Base-by-base conservation (phyloP, 1,139 yeast genomes). In the Geotrichum fermentans region DNA sequence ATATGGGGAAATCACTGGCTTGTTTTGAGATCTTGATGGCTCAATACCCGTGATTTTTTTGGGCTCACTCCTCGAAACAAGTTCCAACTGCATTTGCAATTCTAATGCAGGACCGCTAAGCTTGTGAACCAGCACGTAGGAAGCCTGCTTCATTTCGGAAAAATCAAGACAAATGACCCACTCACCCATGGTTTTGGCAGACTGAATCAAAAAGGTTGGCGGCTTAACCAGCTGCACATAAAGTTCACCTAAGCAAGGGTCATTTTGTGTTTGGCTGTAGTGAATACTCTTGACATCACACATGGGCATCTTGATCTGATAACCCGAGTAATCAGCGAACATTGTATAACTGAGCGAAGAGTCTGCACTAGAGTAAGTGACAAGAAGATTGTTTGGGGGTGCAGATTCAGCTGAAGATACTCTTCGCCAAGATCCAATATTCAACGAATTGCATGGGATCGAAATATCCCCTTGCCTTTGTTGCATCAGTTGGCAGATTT, bases 351-450 rank as follows among this genome's bases (percentile, higher is more conserved):
- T 53, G 40, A 66, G 43, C 10, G 51, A 45, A 1, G 55, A 38
- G 17, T 58, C 62, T 1, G 52, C 22, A 2, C 62, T 59, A 3
- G 56, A 52, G 41, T 58, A 65, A 22, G 47, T 55, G 17, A 63
- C 57, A 3, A 52, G 50, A 10, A 66, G 54, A 35, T 62, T 67
- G 40, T 50, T 57, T 10, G 6, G 28, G 35, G 54, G 33, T 2
- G 55, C 53, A 7, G 57, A 40, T 17, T 50, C 28, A 8, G n/a
- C 24, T 7, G 41, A 40, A 2, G 56, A 55, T 1, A 61, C 56
- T 7, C 69, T 55, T 35, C 60, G 53, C 69, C 69, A 66, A 2
- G 56, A 51, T 3, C 69, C 69, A 43, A 66, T 64, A 6, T 53
- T 51, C 26, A 66, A 48, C 4, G 65, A 55, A 1, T 51, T 50